Percentiles rank a stretch among this genome's conserved stretches.
These are phyloP conservation scores for Trichophyton mentagrophytes DNA, from an alignment of 2,329 filamentous ascomycete species.

Conservation along the genomic window DNA sequence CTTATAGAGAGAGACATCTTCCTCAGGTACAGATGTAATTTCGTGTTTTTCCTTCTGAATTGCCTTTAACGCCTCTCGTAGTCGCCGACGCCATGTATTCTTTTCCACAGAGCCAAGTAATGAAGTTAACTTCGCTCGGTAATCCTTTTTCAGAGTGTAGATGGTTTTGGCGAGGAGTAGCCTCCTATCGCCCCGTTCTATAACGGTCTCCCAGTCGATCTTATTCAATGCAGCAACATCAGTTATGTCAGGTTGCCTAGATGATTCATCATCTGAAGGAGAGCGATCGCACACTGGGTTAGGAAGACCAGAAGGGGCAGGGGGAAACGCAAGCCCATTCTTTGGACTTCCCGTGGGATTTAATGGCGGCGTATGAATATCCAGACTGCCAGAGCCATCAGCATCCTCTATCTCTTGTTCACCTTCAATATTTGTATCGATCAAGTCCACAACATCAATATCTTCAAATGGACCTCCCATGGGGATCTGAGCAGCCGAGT, in stretches of 20 bases:
- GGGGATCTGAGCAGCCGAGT: background rate
- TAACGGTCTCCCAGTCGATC: conserved; percentile 27
- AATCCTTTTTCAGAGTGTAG: conserved; percentile 13
- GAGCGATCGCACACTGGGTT: background rate
- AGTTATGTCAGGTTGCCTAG: conserved; percentile 13
- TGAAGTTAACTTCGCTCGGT: conserved; percentile 4
- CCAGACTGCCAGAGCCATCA: conserved; percentile 14
- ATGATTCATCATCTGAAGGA: background rate
- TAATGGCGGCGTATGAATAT: conserved; percentile 26
- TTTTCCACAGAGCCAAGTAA: background rate
- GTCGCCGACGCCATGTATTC: background rate
- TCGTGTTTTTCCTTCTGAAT: conserved; percentile 8
- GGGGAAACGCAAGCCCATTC: background rate
- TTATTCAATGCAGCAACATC: conserved; percentile 20
- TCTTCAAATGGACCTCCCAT: background rate
- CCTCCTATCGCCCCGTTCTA: conserved; percentile 27
- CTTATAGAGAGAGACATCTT: conserved; percentile 11
- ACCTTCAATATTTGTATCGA: conserved; percentile 14
- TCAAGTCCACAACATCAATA: conserved; percentile 25
- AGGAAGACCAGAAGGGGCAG: background rate
- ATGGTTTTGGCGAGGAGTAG: conserved; percentile 24
- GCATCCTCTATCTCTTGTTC: background rate
- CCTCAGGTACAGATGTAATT: conserved; percentile 12
- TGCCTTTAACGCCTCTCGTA: background rate
- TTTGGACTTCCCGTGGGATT: conserved; percentile 17